phyloP scores from a whole-genome alignment of 2,329 filamentous ascomycete genomes.

The Pseudocercospora vitis region DNA sequence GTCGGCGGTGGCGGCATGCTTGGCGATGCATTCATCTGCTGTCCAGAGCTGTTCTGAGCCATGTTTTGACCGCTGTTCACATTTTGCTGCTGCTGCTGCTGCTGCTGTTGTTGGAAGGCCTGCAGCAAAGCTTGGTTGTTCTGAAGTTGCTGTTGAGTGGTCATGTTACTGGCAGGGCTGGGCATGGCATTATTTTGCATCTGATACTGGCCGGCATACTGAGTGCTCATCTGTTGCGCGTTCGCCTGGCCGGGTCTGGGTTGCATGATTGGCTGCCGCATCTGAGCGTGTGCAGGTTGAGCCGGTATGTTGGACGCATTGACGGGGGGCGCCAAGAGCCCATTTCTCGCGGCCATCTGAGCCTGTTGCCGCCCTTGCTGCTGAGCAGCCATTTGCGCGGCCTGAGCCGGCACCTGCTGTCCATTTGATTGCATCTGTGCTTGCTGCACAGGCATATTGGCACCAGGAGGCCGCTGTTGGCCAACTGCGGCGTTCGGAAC shows the following conservation, averaged over 20 bases:
- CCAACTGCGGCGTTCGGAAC: conserved; percentile 30
- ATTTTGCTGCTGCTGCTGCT: conserved; percentile 29
- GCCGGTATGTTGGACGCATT: conserved; percentile 58
- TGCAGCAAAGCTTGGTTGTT: conserved; percentile 36
- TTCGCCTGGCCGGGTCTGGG: conserved; percentile 32
- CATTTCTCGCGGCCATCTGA: conserved; percentile 49
- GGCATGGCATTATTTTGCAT: conserved; percentile 34
- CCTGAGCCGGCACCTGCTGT: conserved; percentile 39
- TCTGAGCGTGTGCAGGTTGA: conserved; percentile 53
- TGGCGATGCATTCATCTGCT: conserved; percentile 36
- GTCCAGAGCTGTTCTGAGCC: conserved; percentile 21
- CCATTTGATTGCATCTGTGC: conserved; percentile 32
- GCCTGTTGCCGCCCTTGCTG: conserved; percentile 43
- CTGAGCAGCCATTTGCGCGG: conserved; percentile 39
- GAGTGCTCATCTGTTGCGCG: conserved; percentile 29
- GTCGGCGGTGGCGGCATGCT: conserved; percentile 41
- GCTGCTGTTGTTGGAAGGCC: conserved; percentile 31
- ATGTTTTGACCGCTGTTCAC: conserved; percentile 25
- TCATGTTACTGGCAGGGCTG: conserved; percentile 35
- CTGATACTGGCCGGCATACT: conserved; percentile 32
- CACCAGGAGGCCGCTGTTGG: conserved; percentile 31
- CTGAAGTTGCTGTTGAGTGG: conserved; percentile 37
- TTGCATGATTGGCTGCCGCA: conserved; percentile 24
- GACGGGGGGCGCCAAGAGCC: conserved; percentile 53
- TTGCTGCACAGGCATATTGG: conserved; percentile 27